Base-by-base conservation (phyloP, 345 rosid genomes). In the Pistacia atlantica region DNA sequence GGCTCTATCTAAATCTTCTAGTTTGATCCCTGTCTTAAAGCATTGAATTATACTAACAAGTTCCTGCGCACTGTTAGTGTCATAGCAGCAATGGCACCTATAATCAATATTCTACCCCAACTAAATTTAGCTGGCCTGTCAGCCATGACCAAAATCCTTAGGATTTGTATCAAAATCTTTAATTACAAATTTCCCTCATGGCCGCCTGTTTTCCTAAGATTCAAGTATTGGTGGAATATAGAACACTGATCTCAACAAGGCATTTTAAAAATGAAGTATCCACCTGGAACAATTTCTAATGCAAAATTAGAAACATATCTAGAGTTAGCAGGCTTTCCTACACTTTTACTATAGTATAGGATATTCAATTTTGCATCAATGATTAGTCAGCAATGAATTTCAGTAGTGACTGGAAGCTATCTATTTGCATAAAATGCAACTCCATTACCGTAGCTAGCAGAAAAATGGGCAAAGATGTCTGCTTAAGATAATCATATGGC, bases 51-150 rank as follows among this genome's bases (percentile, higher is more conserved):
- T 33, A 61, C 56, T 17, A 46, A 9, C 55, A 46, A 2, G 18
- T 12, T 13, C 8, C 16, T 1, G 18, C 35, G 37, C 22, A 22
- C 25, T 14, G 56, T 35, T 25, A 59, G 14, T 22, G 65, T 18
- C 20, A 16, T 31, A 31, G 57, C 17, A 4, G n/a, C 57, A 13
- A 18, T 11, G 48, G 49, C 67, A 17, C 10, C 48, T 13, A 14
- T 48, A 42, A 58, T 45, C 49, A 51, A 55, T 62, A 11, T 22
- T 76, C 69, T 62, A 45, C 28, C 46, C 37, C 28, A 5, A 60
- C 68, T 17, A 74, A 77, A 49, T 75, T 58, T 79, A 73, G 71
- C 71, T 66, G 60, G 46, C 78, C 75, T 35, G 79, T 77, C 79
- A 48, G 71, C 69, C 49, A 35, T 59, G 71, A 45, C 5, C 51